A percentile compares a stretch with the other conserved stretches of the same genome.
phyloP scores from a whole-genome alignment of 2,329 filamentous ascomycete species.

The Pyricularia sp. region DNA sequence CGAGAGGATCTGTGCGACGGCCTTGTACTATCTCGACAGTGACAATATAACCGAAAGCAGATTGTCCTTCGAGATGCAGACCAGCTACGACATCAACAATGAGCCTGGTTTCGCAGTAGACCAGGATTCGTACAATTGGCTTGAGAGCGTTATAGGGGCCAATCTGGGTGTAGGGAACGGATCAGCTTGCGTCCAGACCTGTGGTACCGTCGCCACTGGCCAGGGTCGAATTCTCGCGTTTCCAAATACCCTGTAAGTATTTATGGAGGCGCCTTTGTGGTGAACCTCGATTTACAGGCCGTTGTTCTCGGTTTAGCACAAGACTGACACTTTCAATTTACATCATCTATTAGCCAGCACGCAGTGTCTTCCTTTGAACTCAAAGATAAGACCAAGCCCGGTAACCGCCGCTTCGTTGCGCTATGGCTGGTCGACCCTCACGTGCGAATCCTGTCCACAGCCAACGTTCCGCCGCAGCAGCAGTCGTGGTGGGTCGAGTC shows the following conservation, averaged over 20 bases:
- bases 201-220: conserved; percentile 29
- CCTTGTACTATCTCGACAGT: conserved; percentile 43
- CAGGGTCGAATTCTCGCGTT: conserved; percentile 36
- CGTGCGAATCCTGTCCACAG: conserved; percentile 34
- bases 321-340: not conserved
- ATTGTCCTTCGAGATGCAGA: conserved; percentile 32
- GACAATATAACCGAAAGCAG: conserved; percentile 36
- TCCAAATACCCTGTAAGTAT: conserved; percentile 18
- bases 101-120: conserved; percentile 2
- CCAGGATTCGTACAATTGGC: conserved; percentile 8
- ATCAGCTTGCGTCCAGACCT: conserved; percentile 23
- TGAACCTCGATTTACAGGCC: not conserved
- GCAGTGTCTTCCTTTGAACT: conserved; percentile 39
- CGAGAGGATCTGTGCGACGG: conserved; percentile 46
- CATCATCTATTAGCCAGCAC: conserved; percentile 28
- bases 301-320: not conserved
- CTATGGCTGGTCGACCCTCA: conserved; percentile 51
- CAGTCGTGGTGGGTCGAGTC: conserved; percentile 23
- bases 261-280: not conserved
- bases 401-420: conserved; percentile 46
- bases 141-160: conserved; percentile 13
- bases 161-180: conserved; percentile 10
- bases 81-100: conserved; percentile 8
- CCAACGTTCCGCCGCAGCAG: conserved; percentile 28
- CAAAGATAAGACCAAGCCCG: conserved; percentile 36